Evolutionary conservation across 2,329 filamentous ascomycete genomes (phyloP).

Genomic region (Chalaropsis ovoidea): DNA sequence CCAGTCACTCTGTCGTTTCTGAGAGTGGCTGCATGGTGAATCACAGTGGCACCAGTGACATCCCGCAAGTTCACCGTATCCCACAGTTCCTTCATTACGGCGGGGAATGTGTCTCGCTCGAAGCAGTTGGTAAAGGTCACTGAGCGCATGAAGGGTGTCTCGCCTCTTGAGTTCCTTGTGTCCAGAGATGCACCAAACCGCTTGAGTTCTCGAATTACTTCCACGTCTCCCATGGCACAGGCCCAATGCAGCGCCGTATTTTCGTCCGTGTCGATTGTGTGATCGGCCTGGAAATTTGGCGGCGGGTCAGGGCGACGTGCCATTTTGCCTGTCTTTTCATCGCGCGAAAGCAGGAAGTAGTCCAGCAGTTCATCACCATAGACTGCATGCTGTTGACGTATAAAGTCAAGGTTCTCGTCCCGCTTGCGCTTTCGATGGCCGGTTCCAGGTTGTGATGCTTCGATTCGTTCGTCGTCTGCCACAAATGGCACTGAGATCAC

Average conservation of each 20-base stretch:
- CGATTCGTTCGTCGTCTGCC: constrained; percentile 69
- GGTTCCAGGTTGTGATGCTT: constrained; percentile 39
- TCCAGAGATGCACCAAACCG: constrained; percentile 66
- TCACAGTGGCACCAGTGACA: constrained; percentile 72
- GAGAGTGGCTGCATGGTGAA: constrained; percentile 87
- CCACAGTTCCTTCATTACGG: constrained; percentile 71
- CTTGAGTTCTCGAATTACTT: constrained; percentile 80
- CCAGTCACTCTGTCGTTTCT: constrained; percentile 72
- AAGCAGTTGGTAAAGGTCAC: constrained; percentile 96
- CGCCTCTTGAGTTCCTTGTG: constrained; percentile 60
- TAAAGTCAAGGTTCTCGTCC: constrained; percentile 46
- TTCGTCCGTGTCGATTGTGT: constrained; percentile 83
- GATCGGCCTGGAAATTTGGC: constrained; percentile 75
- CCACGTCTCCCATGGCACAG: constrained; percentile 90
- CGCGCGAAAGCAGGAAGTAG: constrained; percentile 83
- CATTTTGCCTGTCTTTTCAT: constrained; percentile 50
- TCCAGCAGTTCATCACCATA: constrained; percentile 91
- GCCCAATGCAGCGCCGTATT: constrained; percentile 96
- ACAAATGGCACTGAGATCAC: constrained; percentile 76
- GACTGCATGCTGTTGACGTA: constrained; percentile 74
- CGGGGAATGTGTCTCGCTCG: constrained; percentile 83
- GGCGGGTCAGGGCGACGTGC: constrained; percentile 69
- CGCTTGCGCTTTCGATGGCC: constrained; percentile 62
- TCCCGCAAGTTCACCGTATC: constrained; percentile 73
- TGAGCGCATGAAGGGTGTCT: constrained; percentile 88